Conservation (phyloP, 2,329 filamentous ascomycete genomes). For the Diaporthe amygdali region DNA sequence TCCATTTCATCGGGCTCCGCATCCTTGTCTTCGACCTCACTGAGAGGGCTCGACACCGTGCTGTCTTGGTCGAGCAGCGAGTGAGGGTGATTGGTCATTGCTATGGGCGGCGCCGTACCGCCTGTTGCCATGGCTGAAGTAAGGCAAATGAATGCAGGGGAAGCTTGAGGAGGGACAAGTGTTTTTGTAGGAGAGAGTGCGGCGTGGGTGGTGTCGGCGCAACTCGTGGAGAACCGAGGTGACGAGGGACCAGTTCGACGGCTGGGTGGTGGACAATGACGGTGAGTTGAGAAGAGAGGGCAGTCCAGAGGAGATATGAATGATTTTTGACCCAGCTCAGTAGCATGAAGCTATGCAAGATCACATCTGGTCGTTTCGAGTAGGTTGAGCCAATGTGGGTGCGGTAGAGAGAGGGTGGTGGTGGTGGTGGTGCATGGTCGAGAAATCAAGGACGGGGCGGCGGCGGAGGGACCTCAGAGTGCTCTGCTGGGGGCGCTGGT, state of each 20-base stretch:
- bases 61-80: constrained; percentile 63
- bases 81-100: constrained; percentile 54
- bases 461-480: background rate
- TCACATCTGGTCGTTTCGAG: constrained; percentile 20
- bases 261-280: constrained; percentile 2
- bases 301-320: background rate
- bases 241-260: background rate
- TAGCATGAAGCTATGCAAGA: constrained; percentile 9
- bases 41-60: constrained; percentile 86
- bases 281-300: constrained; percentile 1
- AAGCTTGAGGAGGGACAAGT: background rate
- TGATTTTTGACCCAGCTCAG: constrained; percentile 15
- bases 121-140: constrained; percentile 53
- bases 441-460: constrained; percentile 10
- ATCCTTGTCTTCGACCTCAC: constrained; percentile 85
- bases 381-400: constrained; percentile 8
- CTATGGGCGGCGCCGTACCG: constrained; percentile 53
- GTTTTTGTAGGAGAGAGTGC: background rate
- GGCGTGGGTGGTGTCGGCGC: constrained; percentile 18
- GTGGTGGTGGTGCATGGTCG: constrained; percentile 10
- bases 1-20: constrained; percentile 70
- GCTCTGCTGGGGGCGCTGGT: background rate
- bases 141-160: background rate
- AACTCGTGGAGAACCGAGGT: constrained; percentile 1
- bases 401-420: constrained; percentile 7